Percentiles rank a stretch among this genome's conserved stretches.
Evolutionary conservation across 148 eudicot species (phyloP).

Genomic region (Salicornia ramosissima): DNA sequence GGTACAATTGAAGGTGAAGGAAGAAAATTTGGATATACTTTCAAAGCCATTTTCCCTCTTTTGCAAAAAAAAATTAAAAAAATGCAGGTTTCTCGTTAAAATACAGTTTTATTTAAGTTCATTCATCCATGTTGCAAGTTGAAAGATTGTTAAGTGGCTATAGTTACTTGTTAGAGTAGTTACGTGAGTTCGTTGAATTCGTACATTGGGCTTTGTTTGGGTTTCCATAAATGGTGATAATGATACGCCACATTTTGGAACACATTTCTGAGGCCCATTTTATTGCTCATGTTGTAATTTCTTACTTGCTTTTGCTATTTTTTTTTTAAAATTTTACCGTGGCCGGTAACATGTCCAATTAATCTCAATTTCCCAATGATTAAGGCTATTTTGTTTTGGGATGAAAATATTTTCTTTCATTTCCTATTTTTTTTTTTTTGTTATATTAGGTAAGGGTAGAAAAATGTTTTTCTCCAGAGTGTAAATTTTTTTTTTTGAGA

Average conservation of each 20-base stretch:
- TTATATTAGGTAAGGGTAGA: too few relatives aligned
- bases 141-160: background rate
- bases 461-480: too few relatives aligned
- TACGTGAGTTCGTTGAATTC: background rate
- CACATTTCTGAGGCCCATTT: slow-evolving; percentile 13
- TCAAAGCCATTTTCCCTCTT: slow-evolving; percentile 17
- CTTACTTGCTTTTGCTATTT: background rate
- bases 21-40: slow-evolving; percentile 18
- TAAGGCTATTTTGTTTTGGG: too few relatives aligned
- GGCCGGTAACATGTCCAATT: too few relatives aligned
- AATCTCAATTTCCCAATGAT: too few relatives aligned
- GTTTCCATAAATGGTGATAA: background rate
- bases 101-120: background rate
- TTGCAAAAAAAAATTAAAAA: background rate
- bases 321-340: too few relatives aligned
- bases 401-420: too few relatives aligned
- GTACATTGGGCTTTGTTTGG: background rate
- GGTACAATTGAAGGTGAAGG: slow-evolving; percentile 20
- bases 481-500: too few relatives aligned
- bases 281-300: background rate
- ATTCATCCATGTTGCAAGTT: background rate
- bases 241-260: background rate
- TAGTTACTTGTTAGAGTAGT: background rate
- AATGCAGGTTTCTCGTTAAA: slow-evolving; percentile 1
- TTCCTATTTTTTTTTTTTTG: too few relatives aligned